Conservation (phyloP, 2,329 filamentous ascomycete genomes). For the Claviceps maximensis region DNA sequence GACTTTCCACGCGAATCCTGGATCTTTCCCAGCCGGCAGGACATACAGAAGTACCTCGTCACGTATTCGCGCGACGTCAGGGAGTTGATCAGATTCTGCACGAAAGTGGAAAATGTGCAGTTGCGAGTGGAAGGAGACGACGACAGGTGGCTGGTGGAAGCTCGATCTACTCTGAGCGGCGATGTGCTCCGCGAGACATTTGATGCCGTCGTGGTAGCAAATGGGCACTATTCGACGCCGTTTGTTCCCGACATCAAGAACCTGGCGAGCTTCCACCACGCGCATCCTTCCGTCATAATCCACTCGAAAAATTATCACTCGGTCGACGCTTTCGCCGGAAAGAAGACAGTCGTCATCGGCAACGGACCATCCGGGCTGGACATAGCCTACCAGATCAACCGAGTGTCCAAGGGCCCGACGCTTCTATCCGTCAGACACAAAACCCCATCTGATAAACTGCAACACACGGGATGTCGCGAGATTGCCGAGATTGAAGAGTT, state of each 20-base stretch:
- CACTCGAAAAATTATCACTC: constrained; percentile 74
- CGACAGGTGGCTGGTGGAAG: constrained; percentile 49
- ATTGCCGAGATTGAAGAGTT: constrained; percentile 46
- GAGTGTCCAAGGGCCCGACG: constrained; percentile 44
- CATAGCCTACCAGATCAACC: constrained; percentile 62
- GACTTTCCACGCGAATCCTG: constrained; percentile 49
- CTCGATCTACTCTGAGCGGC: constrained; percentile 34
- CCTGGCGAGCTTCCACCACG: constrained; percentile 43
- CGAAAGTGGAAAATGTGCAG: constrained; percentile 50
- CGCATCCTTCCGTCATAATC: constrained; percentile 46
- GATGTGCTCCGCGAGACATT: constrained; percentile 35
- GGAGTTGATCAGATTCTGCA: constrained; percentile 54
- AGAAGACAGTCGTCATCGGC: constrained; percentile 73
- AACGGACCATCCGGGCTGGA: constrained; percentile 77
- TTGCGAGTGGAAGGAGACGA: constrained; percentile 14
- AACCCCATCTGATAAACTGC: constrained; percentile 31
- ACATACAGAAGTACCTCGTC: constrained; percentile 62
- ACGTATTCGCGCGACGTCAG: constrained; percentile 56
- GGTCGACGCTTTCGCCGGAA: constrained; percentile 46
- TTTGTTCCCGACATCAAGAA: constrained; percentile 51
- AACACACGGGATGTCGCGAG: constrained; percentile 34
- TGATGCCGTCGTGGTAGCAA: constrained; percentile 64
- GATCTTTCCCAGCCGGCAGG: constrained; percentile 60
- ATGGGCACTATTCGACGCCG: constrained; percentile 60
- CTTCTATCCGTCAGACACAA: constrained; percentile 49